Conservation (phyloP, 2,329 filamentous ascomycete genomes). For the Fusarium anthophilum region DNA sequence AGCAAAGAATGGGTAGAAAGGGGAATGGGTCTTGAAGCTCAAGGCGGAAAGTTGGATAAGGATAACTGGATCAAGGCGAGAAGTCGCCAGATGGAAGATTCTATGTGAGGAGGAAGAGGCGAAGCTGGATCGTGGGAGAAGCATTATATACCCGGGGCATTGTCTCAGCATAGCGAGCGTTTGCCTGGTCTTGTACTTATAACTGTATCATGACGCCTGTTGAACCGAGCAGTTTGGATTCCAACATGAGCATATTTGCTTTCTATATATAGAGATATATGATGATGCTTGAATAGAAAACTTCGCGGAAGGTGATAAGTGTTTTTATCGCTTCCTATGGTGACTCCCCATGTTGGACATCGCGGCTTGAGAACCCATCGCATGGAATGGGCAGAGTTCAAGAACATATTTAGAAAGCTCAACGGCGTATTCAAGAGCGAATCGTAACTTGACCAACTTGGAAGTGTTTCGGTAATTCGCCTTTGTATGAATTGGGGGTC, state of each 20-base stretch:
- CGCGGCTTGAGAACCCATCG: background rate
- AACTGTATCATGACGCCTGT: slow-evolving; percentile 23
- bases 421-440: background rate
- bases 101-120: slow-evolving; percentile 57
- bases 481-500: background rate
- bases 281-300: background rate
- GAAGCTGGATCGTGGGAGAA: slow-evolving; percentile 21
- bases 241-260: slow-evolving; percentile 14
- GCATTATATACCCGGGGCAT: slow-evolving; percentile 46
- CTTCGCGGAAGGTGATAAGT: no score
- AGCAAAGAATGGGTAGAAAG: slow-evolving; percentile 94
- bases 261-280: slow-evolving; percentile 7
- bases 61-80: slow-evolving; percentile 73
- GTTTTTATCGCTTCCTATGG: background rate
- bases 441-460: background rate
- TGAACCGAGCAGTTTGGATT: slow-evolving; percentile 15
- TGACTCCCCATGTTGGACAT: no score
- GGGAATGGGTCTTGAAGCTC: slow-evolving; percentile 72
- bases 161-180: slow-evolving; percentile 41
- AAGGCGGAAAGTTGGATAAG: slow-evolving; percentile 71
- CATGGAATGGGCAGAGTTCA: background rate
- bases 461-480: background rate
- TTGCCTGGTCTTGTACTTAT: slow-evolving; percentile 40
- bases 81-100: slow-evolving; percentile 74
- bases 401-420: background rate